Conservation (phyloP, 2,329 filamentous ascomycete species). For the Apiospora koreana region DNA sequence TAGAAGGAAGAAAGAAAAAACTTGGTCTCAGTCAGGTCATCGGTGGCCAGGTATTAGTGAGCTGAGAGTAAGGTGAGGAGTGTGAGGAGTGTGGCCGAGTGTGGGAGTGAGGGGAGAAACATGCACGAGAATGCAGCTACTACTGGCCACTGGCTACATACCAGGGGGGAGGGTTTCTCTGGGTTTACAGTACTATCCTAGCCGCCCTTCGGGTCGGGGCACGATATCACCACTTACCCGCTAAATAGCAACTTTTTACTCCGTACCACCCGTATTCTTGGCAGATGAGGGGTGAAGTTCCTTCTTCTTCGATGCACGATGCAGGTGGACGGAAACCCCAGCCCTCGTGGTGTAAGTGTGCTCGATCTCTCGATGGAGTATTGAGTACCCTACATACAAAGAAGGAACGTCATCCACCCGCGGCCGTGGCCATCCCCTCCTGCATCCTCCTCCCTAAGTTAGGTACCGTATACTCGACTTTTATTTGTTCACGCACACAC, state of each 20-base stretch:
- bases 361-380: too few species aligned
- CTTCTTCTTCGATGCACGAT: background rate
- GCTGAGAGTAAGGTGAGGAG: conserved; percentile 3
- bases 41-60: background rate
- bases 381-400: background rate
- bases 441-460: background rate
- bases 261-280: background rate
- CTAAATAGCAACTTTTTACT: background rate
- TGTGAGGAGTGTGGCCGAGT: too few species aligned
- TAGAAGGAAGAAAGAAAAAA: background rate
- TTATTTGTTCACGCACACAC: background rate
- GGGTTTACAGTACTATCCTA: background rate
- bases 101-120: background rate
- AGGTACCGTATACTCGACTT: background rate
- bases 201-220: background rate
- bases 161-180: background rate
- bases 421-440: background rate
- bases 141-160: background rate
- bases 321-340: background rate
- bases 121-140: background rate
- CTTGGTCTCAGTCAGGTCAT: background rate
- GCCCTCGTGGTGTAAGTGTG: background rate
- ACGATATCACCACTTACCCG: background rate
- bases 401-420: conserved; percentile 5
- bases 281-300: background rate